Conservation (phyloP, 441 rosid species). For the Omphalea diandra region DNA sequence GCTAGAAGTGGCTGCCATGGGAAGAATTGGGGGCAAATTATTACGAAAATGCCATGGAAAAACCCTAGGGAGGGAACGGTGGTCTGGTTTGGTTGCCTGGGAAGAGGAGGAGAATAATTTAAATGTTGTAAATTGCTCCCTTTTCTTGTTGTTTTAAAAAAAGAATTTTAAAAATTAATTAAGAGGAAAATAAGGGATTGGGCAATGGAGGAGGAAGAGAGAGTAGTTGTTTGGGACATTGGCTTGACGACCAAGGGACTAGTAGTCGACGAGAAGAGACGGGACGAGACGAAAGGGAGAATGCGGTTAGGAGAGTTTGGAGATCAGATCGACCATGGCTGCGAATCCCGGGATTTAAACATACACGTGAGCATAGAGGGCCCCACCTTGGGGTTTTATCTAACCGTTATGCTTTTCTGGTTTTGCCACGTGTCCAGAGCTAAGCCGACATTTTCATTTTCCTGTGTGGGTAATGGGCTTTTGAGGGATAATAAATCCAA, state of each 20-base stretch:
- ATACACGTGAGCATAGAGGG: conserved; percentile 31
- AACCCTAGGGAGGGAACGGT: conserved; percentile 3
- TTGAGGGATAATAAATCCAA: neutral
- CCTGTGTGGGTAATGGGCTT: neutral
- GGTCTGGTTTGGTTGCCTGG: neutral
- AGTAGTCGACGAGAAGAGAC: neutral
- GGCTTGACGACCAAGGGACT: conserved; percentile 15
- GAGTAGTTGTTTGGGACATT: conserved; percentile 10
- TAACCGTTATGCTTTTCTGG: conserved; percentile 16
- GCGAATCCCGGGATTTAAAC: conserved; percentile 32
- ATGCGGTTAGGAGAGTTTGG: neutral
- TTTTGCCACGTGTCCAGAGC: conserved; percentile 20
- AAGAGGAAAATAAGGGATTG: neutral
- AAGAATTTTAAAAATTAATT: neutral
- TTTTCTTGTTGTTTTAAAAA: no score
- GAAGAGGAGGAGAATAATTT: neutral
- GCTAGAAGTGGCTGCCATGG: conserved; percentile 53
- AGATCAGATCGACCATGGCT: conserved; percentile 25
- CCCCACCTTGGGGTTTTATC: conserved; percentile 17
- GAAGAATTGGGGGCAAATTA: conserved; percentile 12
- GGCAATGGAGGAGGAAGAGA: conserved; percentile 8
- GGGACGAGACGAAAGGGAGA: neutral
- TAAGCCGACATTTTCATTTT: neutral
- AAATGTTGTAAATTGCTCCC: neutral
- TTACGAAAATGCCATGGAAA: conserved; percentile 46